phyloP scores from a whole-genome alignment of 2,329 filamentous ascomycete genomes.

The Cytospora piceicola region DNA sequence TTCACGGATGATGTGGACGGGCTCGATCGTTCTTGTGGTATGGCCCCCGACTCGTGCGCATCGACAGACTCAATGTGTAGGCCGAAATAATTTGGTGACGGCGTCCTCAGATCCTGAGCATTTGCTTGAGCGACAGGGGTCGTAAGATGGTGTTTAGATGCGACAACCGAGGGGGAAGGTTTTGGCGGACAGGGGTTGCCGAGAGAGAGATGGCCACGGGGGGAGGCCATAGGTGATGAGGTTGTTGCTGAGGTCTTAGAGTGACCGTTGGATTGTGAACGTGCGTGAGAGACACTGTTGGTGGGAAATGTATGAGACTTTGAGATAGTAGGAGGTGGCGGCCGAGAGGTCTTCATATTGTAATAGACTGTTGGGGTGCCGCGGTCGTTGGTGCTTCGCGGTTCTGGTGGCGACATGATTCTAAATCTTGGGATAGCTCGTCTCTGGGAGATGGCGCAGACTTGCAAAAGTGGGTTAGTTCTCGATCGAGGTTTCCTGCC shows the following conservation, averaged over 20 bases:
- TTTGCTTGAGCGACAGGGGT: constrained; percentile 35
- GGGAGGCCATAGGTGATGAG: constrained; percentile 57
- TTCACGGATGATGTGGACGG: constrained; percentile 71
- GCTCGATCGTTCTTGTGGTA: constrained; percentile 75
- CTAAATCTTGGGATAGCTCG: background rate
- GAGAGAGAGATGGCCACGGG: constrained; percentile 56
- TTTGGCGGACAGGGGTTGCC: constrained; percentile 59
- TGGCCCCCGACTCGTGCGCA: constrained; percentile 63
- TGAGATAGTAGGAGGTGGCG: constrained; percentile 42
- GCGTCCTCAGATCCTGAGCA: constrained; percentile 47
- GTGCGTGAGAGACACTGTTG: constrained; percentile 39
- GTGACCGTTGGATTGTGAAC: constrained; percentile 48
- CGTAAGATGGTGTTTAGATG: constrained; percentile 15
- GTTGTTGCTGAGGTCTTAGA: constrained; percentile 47
- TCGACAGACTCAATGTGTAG: constrained; percentile 68
- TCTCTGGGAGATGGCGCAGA: constrained; percentile 3
- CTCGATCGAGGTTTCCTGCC: constrained; percentile 19
- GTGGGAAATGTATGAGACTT: constrained; percentile 38
- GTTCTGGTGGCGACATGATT: constrained; percentile 35
- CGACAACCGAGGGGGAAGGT: constrained; percentile 45
- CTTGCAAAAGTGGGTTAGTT: constrained; percentile 20
- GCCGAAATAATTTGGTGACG: constrained; percentile 88
- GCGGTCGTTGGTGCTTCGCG: constrained; percentile 37
- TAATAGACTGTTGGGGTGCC: constrained; percentile 43
- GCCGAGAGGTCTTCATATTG: constrained; percentile 52